Evolutionary conservation across 805 yeast species (phyloP).

Genomic region (Monosporozyma yasuniensis): DNA sequence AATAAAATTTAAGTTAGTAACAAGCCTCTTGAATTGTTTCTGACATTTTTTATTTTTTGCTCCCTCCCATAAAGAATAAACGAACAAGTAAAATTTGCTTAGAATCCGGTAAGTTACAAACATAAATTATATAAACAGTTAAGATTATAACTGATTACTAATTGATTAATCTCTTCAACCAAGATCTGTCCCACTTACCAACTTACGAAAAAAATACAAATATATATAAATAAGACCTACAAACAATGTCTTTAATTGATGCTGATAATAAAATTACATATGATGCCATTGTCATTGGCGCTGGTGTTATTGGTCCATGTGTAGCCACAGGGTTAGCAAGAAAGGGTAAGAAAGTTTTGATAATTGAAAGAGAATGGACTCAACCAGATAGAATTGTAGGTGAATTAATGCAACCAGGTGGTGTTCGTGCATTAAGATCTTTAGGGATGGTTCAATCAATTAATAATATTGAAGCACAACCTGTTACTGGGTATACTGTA

Average conservation of each 20-base stretch:
- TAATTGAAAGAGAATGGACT: conserved; percentile 79
- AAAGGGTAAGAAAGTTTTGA: conserved; percentile 73
- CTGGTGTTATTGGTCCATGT: conserved; percentile 96
- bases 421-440: conserved; percentile 73
- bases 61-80: too few species aligned
- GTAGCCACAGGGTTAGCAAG: conserved; percentile 84
- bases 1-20: too few species aligned
- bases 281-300: conserved; percentile 91
- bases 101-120: too few species aligned
- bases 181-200: background rate
- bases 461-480: conserved; percentile 51
- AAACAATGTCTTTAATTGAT: conserved; percentile 10
- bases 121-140: too few species aligned
- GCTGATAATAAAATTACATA: conserved; percentile 33
- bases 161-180: background rate
- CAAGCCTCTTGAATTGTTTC: too few species aligned
- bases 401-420: conserved; percentile 94
- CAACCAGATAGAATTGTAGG: conserved; percentile 97
- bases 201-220: background rate
- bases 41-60: too few species aligned
- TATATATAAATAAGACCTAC: background rate
- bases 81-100: background rate
- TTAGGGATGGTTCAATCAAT: conserved; percentile 67
- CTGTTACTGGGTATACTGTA: conserved; percentile 73
- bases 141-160: background rate